Base-by-base conservation (phyloP, 371 early-diverging fungal genomes). In the Lichtheimia corymbifera region DNA sequence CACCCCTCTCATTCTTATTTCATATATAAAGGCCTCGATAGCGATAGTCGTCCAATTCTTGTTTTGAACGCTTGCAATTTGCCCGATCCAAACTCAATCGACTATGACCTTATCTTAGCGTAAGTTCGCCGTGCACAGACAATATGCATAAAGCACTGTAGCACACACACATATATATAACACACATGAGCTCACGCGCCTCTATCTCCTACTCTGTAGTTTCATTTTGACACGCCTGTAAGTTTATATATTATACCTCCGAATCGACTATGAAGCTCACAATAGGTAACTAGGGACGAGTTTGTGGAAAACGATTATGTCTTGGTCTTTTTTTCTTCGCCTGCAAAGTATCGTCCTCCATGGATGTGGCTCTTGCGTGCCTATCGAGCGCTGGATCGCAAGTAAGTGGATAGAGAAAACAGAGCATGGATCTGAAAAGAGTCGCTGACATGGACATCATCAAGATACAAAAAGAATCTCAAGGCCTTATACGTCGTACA, bases 401-500 rank as follows among this genome's bases (percentile, higher is more conserved):
- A 85, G 92, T 91, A 80, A 64, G 47, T 28, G 17, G 27, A 22
- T 18, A 6, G 3, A n/a, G 3, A 43, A 24, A 17, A 14, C 20
- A 22, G 5, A 42, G 51, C 20, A 41, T 13, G 30, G n/a, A 28
- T 35, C n/a, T 18, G 56, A 6, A 14, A 14, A 35, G 5, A 35
- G 5, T 35, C 35, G 3, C 20, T 30, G 15, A 22, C 35, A 15
- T 28, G 43, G 35, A 5, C 27, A 50, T 56, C 15, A 25, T 45
- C 51, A 65, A 94, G 92, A 67, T 94, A 91, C 80, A 90, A 93
- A 49, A 97, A 97, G 78, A 95, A 97, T 72, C 74, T 97, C 35
- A 97, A 96, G 72, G 84, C 82, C 20, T 74, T 97, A 1, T 92
- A 92, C 71, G 88, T 97, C 12, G 94, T 97, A 5, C 96, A 97